phyloP scores from a whole-genome alignment of 2,329 filamentous ascomycete species.

The Aureobasidium sp. region DNA sequence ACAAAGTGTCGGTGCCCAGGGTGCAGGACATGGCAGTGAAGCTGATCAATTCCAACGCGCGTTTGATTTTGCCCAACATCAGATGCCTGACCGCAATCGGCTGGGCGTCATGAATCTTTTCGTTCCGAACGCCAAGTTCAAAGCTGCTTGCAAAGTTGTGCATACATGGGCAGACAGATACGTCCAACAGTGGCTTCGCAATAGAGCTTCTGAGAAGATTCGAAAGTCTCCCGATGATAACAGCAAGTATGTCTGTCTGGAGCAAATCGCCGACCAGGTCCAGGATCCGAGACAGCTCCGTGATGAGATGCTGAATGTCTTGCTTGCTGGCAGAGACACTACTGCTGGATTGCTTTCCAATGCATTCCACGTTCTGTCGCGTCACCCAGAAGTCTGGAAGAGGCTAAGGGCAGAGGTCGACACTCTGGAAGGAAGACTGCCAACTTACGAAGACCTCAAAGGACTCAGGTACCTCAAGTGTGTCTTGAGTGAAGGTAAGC shows the following conservation, averaged over 20 bases:
- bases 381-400: slow-evolving; percentile 20
- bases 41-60: slow-evolving; percentile 15
- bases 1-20: slow-evolving; percentile 25
- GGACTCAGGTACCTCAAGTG: slow-evolving; percentile 37
- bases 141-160: slow-evolving; percentile 10
- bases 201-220: not conserved
- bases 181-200: slow-evolving; percentile 19
- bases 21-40: slow-evolving; percentile 13
- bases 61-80: slow-evolving; percentile 15
- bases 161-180: slow-evolving; percentile 17
- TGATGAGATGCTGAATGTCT: slow-evolving; percentile 36
- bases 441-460: slow-evolving; percentile 28
- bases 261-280: slow-evolving; percentile 48
- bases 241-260: slow-evolving; percentile 49
- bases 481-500: slow-evolving; percentile 52
- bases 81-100: slow-evolving; percentile 5
- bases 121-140: slow-evolving; percentile 15
- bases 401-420: slow-evolving; percentile 22
- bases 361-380: slow-evolving; percentile 26
- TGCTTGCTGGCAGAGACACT: not conserved
- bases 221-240: slow-evolving; percentile 9
- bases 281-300: slow-evolving; percentile 34
- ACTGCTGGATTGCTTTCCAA: not conserved
- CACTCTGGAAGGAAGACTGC: slow-evolving; percentile 31
- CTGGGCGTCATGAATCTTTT: slow-evolving; percentile 18